Percentiles rank a stretch among this genome's conserved stretches.
phyloP scores from a whole-genome alignment of 345 rosid species.

The Luvunga scandens region DNA sequence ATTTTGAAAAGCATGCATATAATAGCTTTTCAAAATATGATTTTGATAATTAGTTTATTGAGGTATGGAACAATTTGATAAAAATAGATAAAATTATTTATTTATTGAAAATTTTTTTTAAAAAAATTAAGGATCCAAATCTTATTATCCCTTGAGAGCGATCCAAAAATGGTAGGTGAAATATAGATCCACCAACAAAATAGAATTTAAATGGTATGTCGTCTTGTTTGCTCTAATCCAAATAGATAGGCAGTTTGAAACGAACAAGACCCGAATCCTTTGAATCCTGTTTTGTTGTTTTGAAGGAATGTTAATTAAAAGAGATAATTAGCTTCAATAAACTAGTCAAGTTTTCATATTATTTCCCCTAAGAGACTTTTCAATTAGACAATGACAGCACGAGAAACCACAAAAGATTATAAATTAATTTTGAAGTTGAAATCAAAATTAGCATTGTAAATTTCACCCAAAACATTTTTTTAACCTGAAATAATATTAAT shows the following conservation, averaged over 20 bases:
- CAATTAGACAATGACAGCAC: conserved; percentile 17
- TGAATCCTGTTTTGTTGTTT: conserved; percentile 17
- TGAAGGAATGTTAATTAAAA: not conserved
- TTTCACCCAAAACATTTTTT: conserved; percentile 8
- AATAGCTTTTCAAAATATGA: no score
- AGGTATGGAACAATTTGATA: no score
- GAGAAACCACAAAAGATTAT: not conserved
- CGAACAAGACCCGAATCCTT: conserved; percentile 13
- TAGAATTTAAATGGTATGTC: not conserved
- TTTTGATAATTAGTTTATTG: no score
- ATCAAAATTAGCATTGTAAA: conserved; percentile 13
- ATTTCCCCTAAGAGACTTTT: not conserved
- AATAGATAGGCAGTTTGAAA: conserved; percentile 18
- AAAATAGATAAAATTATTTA: no score
- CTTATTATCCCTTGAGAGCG: no score
- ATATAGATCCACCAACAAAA: not conserved
- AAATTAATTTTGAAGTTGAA: not conserved
- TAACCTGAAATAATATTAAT: not conserved
- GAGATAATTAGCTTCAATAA: not conserved
- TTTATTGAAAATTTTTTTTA: no score
- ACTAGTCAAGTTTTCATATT: not conserved
- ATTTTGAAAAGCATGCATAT: no score
- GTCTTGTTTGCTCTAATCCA: conserved; percentile 13
- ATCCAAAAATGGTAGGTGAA: not conserved
- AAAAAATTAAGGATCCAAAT: no score